Base-by-base conservation (phyloP, 2,329 filamentous ascomycete species). In the Ilyonectria mors-panacis region DNA sequence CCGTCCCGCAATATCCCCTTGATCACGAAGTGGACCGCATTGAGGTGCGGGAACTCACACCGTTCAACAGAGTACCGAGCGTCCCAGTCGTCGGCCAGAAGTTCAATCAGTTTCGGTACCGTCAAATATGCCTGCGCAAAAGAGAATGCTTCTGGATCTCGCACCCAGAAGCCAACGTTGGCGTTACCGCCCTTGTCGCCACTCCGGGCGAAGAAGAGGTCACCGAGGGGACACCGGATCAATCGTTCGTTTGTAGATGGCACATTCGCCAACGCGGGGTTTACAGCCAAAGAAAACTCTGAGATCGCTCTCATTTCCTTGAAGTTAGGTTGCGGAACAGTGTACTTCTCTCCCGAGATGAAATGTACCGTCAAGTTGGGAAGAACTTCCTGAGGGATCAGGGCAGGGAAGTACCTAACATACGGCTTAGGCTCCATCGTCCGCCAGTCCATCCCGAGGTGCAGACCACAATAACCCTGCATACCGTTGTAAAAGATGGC, bases 21-120 rank as follows among this genome's bases (percentile, higher is more conserved):
- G 5, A 86, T 75, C 6, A 85, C 81, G 71, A 85, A 85, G 66
- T 87, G 81, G 15, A 86, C 80, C 0, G 82, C 81, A 47, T 75
- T 70, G 0, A 86, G 73, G 15, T 78, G 67, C 1, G 79, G 76
- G 58, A 86, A 84, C 75, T 86, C 85, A 48, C 84, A 83, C 23
- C 84, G 71, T 69, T 85, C 84, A 12, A 86, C 73, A 19, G 73
- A 77, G 67, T 80, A 83, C 17, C 71, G 68, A 28, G 81, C 76
- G 6, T 78, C 68, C 80, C 82, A 85, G 64, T 87, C 85, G 10
- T 82, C 77, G 1, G 78, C 84, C 1, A 86, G 76, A 1, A 87
- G 76, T 42, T 80, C 72, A 12, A 78, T 75, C 61, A 86, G 70
- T 15, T 75, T 78, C 4, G 73, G 66, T 3, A 72, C 72, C 0